These are phyloP conservation scores for Dioszegia crocea DNA, from an alignment of 768 basidiomycete genomes.

Conservation along the genomic window DNA sequence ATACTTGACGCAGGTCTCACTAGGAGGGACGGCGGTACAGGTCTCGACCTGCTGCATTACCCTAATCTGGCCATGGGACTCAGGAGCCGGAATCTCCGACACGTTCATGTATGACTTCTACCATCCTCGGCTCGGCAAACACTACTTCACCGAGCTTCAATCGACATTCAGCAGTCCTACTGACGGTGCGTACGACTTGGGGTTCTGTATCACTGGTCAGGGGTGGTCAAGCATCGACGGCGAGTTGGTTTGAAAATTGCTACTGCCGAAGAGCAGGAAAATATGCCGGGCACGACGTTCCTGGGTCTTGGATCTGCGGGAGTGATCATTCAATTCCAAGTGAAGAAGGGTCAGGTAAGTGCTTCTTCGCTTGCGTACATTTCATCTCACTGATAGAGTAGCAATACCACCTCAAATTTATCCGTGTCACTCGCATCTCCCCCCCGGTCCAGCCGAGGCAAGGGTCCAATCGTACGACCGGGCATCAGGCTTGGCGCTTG, in stretches of 20 bases:
- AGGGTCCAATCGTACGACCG: slow-evolving; percentile 5
- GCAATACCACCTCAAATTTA: no score
- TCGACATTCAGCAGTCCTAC: slow-evolving; percentile 53
- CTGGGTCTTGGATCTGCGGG: slow-evolving; percentile 8
- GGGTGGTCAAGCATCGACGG: slow-evolving; percentile 60
- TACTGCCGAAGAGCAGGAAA: slow-evolving; percentile 62
- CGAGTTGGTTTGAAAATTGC: slow-evolving; percentile 72
- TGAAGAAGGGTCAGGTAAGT: slow-evolving; percentile 14
- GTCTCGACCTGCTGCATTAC: slow-evolving; percentile 64
- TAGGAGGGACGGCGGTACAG: slow-evolving; percentile 56
- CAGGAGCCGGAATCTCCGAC: slow-evolving; percentile 56
- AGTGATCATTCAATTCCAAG: background rate
- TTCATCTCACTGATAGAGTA: background rate
- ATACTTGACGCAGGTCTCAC: no score
- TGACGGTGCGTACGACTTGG: slow-evolving; percentile 55
- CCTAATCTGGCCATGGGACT: slow-evolving; percentile 54
- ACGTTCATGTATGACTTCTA: slow-evolving; percentile 63
- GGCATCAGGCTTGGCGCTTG: slow-evolving; percentile 65
- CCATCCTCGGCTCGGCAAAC: slow-evolving; percentile 11
- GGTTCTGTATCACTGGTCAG: slow-evolving; percentile 50
- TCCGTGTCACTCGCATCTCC: background rate
- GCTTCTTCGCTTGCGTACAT: no score
- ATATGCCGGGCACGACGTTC: slow-evolving; percentile 2
- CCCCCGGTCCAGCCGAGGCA: background rate
- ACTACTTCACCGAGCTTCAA: slow-evolving; percentile 27